Evolutionary conservation across 352 stramenopile species (phyloP), one percentile per base, ranked within the genome.

Genomic region (Globisporangium lucens): DNA sequence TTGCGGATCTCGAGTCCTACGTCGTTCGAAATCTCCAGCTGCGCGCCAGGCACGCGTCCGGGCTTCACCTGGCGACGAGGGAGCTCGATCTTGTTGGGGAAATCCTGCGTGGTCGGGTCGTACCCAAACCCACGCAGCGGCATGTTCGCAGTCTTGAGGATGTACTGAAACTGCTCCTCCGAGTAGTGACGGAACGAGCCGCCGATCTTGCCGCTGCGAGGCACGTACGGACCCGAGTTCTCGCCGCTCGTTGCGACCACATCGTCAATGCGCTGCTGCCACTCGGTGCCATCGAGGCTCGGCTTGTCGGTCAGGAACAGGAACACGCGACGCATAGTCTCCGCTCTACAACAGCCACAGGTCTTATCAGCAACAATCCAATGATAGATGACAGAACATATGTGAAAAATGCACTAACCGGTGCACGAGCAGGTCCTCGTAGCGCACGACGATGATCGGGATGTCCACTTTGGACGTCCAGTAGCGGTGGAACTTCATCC

Each of bases 401-500:
- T 12, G 35, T 12, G 35, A 7, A 38, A 38, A 38, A 8, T 38
- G 35, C 35, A 38, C 35, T 38, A 56, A 87, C 33, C 84, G 82
- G 47, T 97, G 78, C 56, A 95, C 60, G 17, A 97, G 74, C 3
- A 98, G 66, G 64, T 98, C 90, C 71, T 98, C 94, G 73, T 98
- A 98, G 22, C 93, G 87, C 35, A 98, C 80, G 51, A 98, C 77
- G 57, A 98, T 90, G 71, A 98, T 85, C 7, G 91, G 89, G 46
- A 98, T 89, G 38, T 93, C 86, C n/a, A 90, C 82, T 38, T 91
- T 97, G 8, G 79, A 78, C 7, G 87, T 94, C 93, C 93, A 98
- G 74, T 93, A 97, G 33, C 77, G 76, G 69, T 98, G 79, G 70
- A 98, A 98, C 68, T 89, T 89, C 82, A 95, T 94, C 85, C 83